Base-by-base conservation (phyloP, 345 rosid genomes). In the Arabidopsis arenosa region DNA sequence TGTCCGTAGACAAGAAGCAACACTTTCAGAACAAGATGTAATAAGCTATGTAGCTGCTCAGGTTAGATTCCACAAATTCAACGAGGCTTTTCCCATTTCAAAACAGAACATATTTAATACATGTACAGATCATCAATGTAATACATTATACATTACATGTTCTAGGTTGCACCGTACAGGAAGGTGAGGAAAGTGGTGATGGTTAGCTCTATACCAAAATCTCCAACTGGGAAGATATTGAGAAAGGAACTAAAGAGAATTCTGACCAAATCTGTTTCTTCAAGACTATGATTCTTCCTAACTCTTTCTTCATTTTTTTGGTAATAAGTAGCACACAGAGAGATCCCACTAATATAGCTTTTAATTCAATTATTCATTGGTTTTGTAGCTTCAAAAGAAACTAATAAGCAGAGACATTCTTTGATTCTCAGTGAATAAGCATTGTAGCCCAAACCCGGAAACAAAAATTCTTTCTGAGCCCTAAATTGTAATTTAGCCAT, bases 81-180 rank as follows among this genome's bases (percentile, higher is more conserved):
- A 5, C 9, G 28, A 35, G 9, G n/a, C 9, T 26, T 58, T 52
- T 56, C 32, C 17, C 51, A 35, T 36, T 32, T 64, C 7, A 9
- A 55, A 55, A 35, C 48, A 23, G 26, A 18, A 23, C 26, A 23
- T 23, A 23, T 18, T 18, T 18, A 18, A 18, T 18, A 1, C 21
- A 18, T 18, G 21, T 18, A 41, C 18, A 28, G 14, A 70, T 4
- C 41, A 52, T 0, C 2, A 54, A 35, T 9, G 75, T 35, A 35
- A 35, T 28, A 2, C 37, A 35, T 35, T 35, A 35, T 35, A 35
- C 37, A 35, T 59, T 13, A 15, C 5, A 2, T 49, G 55, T 76
- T 6, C 36, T 78, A 93, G 97, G 97, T 91, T 75, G 83, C 97
- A 1, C 93, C 97, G n/a, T 80, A 89, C 70, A 91, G 89, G 89